Evolutionary conservation across 2,329 filamentous ascomycete genomes (phyloP), one percentile per base, ranked within the genome.

Genomic region (Colletotrichum incanum): DNA sequence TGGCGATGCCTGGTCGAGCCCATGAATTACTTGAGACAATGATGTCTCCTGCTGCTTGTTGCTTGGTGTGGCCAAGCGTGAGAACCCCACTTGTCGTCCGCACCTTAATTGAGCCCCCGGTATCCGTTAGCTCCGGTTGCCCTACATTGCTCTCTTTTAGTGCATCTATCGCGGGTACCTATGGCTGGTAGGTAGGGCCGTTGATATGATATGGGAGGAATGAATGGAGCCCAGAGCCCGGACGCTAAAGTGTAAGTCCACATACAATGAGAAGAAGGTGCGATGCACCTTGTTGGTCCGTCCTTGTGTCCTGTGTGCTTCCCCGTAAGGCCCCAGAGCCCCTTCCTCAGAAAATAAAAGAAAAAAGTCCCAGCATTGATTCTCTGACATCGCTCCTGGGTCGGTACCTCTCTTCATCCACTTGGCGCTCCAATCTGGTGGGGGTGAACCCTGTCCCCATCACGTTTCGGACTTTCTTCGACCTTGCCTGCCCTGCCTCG

Each of bases 21-120:
- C 68, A 67, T 62, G 65, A 65, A 71, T 62, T 39, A 58, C 56
- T 63, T 54, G 65, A 68, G 65, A 72, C 59, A 72, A 72, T 26
- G 26, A 28, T 69, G 65, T 72, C 65, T 63, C 59, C 59, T 64
- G 58, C 18, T 64, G 58, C 64, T 56, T 56, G 52, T 37, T 72
- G 69, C 59, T 69, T 64, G 59, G 65, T 69, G 41, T 64, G 65
- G 54, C 28, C 65, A 65, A 60, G 59, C 58, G 65, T 68, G 69
- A 65, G n/a, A 39, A 64, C 66, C 69, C 69, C 69, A 45, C 64
- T 47, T 31, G 37, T 64, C 54, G 37, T 26, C 45, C 66, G 65
- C 59, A 72, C 65, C 69, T 69, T 72, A 72, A 69, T 64, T 62
- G 64, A 62, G 68, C 64, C 68, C 64, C 68, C 64, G 20, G 61